Conservation (phyloP, 192 early-diverging fungal species). For the Backusella morwellensis region DNA sequence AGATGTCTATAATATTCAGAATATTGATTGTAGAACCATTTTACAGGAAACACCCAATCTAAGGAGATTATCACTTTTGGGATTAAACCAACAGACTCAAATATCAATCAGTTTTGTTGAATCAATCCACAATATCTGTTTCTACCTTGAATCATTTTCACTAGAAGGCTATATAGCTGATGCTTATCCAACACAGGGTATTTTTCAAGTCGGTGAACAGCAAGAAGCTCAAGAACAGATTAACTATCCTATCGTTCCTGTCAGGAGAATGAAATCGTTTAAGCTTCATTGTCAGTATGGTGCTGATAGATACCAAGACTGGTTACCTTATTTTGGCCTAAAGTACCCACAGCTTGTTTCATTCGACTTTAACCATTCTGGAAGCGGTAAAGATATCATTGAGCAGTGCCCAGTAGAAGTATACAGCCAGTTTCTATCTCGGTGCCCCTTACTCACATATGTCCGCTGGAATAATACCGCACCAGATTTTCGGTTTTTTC, state of each 20-base stretch:
- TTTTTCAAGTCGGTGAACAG: background rate
- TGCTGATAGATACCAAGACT: background rate
- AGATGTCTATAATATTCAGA: background rate
- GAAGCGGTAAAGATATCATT: background rate
- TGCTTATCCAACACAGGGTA: background rate
- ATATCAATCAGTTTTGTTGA: background rate
- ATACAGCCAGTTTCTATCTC: background rate
- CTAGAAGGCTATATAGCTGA: background rate
- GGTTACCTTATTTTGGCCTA: background rate
- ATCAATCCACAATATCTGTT: background rate
- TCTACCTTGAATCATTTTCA: background rate
- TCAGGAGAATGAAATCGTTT: background rate
- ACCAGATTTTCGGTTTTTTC: background rate
- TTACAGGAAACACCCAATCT: background rate
- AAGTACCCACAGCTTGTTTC: background rate
- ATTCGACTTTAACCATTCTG: background rate
- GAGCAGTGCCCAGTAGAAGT: background rate
- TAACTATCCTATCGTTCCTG: background rate
- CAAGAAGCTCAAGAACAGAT: background rate
- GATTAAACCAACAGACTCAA: background rate
- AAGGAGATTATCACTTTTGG: background rate
- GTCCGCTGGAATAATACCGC: background rate
- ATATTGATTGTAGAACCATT: background rate
- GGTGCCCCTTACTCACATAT: background rate
- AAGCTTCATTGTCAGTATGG: background rate